phyloP scores from a whole-genome alignment of 2,329 filamentous ascomycete species.

The Trichoderma koningiopsis region DNA sequence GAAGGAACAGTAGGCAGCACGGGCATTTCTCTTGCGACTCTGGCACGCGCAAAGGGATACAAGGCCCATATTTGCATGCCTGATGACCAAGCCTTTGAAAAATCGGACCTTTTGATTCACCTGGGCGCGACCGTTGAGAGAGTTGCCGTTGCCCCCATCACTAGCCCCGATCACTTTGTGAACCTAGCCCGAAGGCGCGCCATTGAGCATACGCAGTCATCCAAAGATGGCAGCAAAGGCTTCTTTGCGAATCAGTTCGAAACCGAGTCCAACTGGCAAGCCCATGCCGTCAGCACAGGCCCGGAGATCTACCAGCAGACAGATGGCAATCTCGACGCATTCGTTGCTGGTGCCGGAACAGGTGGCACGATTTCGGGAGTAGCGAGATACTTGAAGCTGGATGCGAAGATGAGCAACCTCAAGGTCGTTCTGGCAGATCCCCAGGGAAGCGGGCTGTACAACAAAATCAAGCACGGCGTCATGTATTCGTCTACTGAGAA shows the following conservation, averaged over 20 bases:
- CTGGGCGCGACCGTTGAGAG: constrained; percentile 92
- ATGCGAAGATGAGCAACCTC: constrained; percentile 55
- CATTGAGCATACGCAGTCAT: constrained; percentile 65
- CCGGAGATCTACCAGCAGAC: constrained; percentile 87
- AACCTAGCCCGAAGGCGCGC: constrained; percentile 83
- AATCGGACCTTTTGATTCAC: constrained; percentile 83
- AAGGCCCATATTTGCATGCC: constrained; percentile 97
- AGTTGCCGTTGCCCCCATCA: constrained; percentile 87
- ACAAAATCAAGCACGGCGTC: constrained; percentile 88
- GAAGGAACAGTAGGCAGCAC: constrained; percentile 97
- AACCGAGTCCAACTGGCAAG: constrained; percentile 82
- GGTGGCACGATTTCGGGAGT: constrained; percentile 92
- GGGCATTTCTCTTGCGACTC: constrained; percentile 87
- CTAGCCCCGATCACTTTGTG: constrained; percentile 92
- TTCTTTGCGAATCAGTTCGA: constrained; percentile 98
- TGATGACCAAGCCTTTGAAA: constrained; percentile 84
- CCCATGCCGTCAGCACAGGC: constrained; percentile 80
- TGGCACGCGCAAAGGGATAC: constrained; percentile 87
- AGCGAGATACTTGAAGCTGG: constrained; percentile 77
- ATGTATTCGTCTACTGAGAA: constrained; percentile 91
- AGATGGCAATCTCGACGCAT: constrained; percentile 74
- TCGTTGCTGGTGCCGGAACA: constrained; percentile 91
- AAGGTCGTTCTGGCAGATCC: constrained; percentile 87
- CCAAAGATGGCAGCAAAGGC: constrained; percentile 66
- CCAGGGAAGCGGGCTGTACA: constrained; percentile 89